Evolutionary conservation across 2,329 filamentous ascomycete species (phyloP).

Genomic region (Ascochyta fabae): DNA sequence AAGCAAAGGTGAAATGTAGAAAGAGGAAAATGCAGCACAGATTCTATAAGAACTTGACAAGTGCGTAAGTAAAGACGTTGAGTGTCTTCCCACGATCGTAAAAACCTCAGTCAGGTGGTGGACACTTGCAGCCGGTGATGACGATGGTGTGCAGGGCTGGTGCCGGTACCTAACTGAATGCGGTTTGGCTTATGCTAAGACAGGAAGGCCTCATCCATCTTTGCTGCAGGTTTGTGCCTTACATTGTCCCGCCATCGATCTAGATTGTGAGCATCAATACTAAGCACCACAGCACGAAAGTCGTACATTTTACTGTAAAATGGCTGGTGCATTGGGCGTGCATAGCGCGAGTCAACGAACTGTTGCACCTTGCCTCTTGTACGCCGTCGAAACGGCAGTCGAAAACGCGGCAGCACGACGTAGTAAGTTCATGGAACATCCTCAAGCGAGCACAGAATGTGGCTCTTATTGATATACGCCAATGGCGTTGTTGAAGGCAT

Average conservation of each 20-base stretch:
- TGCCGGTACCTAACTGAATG: constrained; percentile 1
- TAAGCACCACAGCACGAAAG: neutral
- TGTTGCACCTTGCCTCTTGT: neutral
- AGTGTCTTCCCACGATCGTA: constrained; percentile 5
- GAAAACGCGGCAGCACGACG: neutral
- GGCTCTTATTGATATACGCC: neutral
- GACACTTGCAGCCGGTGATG: constrained; percentile 17
- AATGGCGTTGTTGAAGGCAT: neutral
- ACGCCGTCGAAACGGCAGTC: neutral
- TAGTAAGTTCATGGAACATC: neutral
- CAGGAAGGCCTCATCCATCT: constrained; percentile 1
- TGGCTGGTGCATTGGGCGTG: neutral
- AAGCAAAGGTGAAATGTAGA: neutral
- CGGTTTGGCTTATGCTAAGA: constrained; percentile 1
- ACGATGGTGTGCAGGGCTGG: constrained; percentile 16
- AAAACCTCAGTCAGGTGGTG: constrained; percentile 15
- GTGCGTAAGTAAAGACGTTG: constrained; percentile 1
- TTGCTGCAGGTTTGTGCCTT: neutral
- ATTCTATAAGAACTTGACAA: neutral
- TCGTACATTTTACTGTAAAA: neutral
- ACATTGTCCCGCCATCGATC: constrained; percentile 13
- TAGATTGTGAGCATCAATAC: constrained; percentile 3
- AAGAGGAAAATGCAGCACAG: neutral
- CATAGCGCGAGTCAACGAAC: neutral
- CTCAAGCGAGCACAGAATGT: neutral